phyloP scores from a whole-genome alignment of 1,284 basidiomycete genomes.

The Cryptococcus wingfieldii region DNA sequence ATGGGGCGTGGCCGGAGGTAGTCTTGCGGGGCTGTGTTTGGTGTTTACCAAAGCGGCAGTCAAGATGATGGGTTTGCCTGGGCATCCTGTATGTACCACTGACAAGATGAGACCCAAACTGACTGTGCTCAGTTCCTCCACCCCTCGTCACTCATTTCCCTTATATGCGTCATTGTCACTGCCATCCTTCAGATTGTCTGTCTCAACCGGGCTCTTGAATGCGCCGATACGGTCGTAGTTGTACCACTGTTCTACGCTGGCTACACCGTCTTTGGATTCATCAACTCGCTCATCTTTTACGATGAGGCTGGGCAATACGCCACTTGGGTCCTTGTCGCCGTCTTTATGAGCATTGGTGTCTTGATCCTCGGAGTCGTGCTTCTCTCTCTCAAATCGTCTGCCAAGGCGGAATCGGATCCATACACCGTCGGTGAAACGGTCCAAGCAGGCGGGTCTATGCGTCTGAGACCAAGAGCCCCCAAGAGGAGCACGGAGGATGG shows the following conservation, averaged over 20 bases:
- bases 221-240: slow-evolving; percentile 60
- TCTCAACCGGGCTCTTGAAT: slow-evolving; percentile 74
- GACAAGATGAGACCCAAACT: not conserved
- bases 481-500: slow-evolving; percentile 2
- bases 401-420: slow-evolving; percentile 32
- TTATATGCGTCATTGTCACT: slow-evolving; percentile 70
- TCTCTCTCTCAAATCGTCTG: slow-evolving; percentile 42
- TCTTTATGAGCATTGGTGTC: slow-evolving; percentile 75
- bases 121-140: slow-evolving; percentile 59
- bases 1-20: slow-evolving; percentile 86
- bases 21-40: slow-evolving; percentile 77
- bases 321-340: slow-evolving; percentile 78
- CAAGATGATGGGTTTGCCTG: slow-evolving; percentile 34
- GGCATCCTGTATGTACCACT: slow-evolving; percentile 37
- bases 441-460: slow-evolving; percentile 17
- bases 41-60: slow-evolving; percentile 82
- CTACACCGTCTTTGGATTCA: slow-evolving; percentile 62
- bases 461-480: slow-evolving; percentile 26
- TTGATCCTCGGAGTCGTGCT: slow-evolving; percentile 74
- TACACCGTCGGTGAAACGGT: slow-evolving; percentile 26
- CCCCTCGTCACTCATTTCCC: slow-evolving; percentile 72
- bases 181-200: slow-evolving; percentile 87
- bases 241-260: slow-evolving; percentile 68
- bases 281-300: slow-evolving; percentile 71
- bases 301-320: slow-evolving; percentile 75